Percentiles rank a stretch among this genome's conserved stretches.
phyloP scores from a whole-genome alignment of 768 basidiomycete species.

The Psilocybe sp. region DNA sequence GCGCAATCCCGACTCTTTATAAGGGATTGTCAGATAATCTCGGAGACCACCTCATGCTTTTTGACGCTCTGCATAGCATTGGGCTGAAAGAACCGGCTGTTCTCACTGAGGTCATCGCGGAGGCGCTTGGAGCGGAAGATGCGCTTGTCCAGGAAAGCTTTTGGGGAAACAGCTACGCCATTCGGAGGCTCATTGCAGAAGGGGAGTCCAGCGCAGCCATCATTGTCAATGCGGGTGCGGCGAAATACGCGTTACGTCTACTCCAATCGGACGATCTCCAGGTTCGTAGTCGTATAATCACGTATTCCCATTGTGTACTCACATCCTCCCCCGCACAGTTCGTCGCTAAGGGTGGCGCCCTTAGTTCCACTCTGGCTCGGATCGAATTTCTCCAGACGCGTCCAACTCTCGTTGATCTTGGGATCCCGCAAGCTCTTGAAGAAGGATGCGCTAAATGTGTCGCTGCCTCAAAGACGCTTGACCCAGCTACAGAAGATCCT shows the following conservation, averaged over 20 bases:
- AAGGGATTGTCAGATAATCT: slow-evolving; percentile 1
- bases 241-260: slow-evolving; percentile 15
- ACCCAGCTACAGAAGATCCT: neutral
- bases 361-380: slow-evolving; percentile 3
- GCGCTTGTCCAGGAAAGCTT: slow-evolving; percentile 12
- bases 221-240: slow-evolving; percentile 14
- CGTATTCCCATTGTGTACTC: neutral
- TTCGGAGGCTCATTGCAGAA: slow-evolving; percentile 7
- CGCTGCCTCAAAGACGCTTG: neutral
- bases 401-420: slow-evolving; percentile 2
- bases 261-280: slow-evolving; percentile 12
- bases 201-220: slow-evolving; percentile 6
- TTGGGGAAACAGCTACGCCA: slow-evolving; percentile 16
- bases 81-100: no score
- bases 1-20: slow-evolving; percentile 1
- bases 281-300: slow-evolving; percentile 6
- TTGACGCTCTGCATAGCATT: no score
- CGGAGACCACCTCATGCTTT: no score
- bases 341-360: slow-evolving; percentile 2
- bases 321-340: neutral
- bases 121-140: slow-evolving; percentile 7
- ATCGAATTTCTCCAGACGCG: neutral
- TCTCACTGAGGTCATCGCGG: slow-evolving; percentile 1
- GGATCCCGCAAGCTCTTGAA: neutral
- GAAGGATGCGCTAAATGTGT: slow-evolving; percentile 1